Base-by-base conservation (phyloP, 108 stramenopile genomes). In the Cyclotella baltica region DNA sequence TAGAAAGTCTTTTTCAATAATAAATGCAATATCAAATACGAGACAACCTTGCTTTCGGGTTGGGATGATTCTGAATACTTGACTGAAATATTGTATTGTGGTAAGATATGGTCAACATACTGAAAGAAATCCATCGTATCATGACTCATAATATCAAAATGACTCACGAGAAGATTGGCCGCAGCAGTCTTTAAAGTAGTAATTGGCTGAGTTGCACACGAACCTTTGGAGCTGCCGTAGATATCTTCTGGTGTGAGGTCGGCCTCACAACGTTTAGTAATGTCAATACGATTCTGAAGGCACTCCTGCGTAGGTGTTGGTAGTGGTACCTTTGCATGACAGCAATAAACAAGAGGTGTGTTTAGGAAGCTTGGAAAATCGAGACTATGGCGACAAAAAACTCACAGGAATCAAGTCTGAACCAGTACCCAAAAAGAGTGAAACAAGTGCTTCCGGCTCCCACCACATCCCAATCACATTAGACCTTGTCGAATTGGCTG, bases 401-500 rank as follows among this genome's bases (percentile, higher is more conserved):
- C 75, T 23, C 2, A 85, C 64, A 55, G 62, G 58, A 9, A 75
- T 73, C 46, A 81, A 85, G 10, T 62, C 62, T 1, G 35, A 57
- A 35, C 57, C 71, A 10, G 80, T 53, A 1, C 33, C 75, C 22
- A 10, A 53, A 38, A 74, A 83, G n/a, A 66, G 43, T 50, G 70
- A 62, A 3, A 80, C 15, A 19, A 63, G 15, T 16, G 70, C 38
- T n/a, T 86, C 86, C 0, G 86, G 82, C 19, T 8, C 29, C 61
- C 62, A 86, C 78, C 82, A 86, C 56, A 62, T 75, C 23, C 78
- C 46, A 27, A 83, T 47, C 16, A 83, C 73, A 58, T 75, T 35
- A 1, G 78, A 80, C 27, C 76, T 56, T 19, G 82, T 86, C 19
- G 75, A 69, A 66, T 82, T 75, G 0, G 85, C 85, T n/a, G 85